Evolutionary conservation across 2,329 filamentous ascomycete genomes (phyloP), one percentile per base, ranked within the genome.

Genomic region (Drechslerella stenobrocha): DNA sequence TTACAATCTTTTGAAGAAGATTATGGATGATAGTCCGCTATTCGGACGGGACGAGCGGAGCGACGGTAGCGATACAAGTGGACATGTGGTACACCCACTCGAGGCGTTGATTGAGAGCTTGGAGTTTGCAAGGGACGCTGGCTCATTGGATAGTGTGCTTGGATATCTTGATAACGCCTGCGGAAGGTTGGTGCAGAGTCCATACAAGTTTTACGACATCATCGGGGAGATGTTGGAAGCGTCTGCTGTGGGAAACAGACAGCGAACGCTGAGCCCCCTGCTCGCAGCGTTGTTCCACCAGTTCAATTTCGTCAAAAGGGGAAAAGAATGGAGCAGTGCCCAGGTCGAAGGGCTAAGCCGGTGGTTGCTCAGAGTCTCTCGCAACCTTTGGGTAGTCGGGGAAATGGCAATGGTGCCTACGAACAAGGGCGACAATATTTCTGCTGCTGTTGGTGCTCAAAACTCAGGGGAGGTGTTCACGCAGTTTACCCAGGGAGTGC

Each of bases 161-260:
- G 50, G n/a, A 32, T 67, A 67, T 53, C 30, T 67, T 51, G 63
- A 67, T 52, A 60, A 55, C 50, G 63, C 55, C 2, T 60, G 63
- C 18, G 55, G 63, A 24, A 37, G 63, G 8, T 26, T 67, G n/a
- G 55, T 42, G 24, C 63, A 67, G 20, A 45, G 50, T 47, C 63
- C 63, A 2, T 67, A 59, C 35, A 67, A 60, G 23, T 67, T 60
- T 26, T 67, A 60, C 37, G 63, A 67, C 44, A 67, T 67, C n/a
- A 46, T 67, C 18, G 63, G 63, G 26, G 63, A 60, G 26, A 37
- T 15, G 2, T 8, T 45, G 3, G 50, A 32, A 9, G 46, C 18
- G 30, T 2, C 20, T 13, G 18, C 18, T 9, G 28, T 1, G 28
- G 40, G 4, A 24, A 48, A 3, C 6, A 18, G 13, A 20, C 9